phyloP scores from a whole-genome alignment of 352 stramenopile species.

The Phytophthora rubi region DNA sequence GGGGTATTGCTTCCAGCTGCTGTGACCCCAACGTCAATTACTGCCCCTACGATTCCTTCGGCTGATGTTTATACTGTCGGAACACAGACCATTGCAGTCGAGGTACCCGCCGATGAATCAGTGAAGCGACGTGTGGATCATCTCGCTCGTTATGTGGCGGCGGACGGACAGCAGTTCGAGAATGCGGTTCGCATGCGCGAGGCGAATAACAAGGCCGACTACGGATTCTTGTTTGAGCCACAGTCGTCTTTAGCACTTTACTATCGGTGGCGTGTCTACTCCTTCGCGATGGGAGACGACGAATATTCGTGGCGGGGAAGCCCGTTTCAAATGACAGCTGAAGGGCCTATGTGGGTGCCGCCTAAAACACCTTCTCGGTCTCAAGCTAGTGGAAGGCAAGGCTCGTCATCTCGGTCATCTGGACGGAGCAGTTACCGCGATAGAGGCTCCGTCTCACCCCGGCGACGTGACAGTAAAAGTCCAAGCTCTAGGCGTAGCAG shows the following conservation, averaged over 20 bases:
- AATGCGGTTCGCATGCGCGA: slow-evolving; percentile 61
- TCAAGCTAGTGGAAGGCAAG: slow-evolving; percentile 6
- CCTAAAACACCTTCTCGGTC: slow-evolving; percentile 36
- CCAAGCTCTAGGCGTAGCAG: slow-evolving; percentile 43
- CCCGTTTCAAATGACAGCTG: slow-evolving; percentile 68
- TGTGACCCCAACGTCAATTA: slow-evolving; percentile 10
- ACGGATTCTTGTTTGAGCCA: slow-evolving; percentile 63
- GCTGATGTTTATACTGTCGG: slow-evolving; percentile 1
- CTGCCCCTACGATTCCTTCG: slow-evolving; percentile 2
- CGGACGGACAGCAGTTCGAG: slow-evolving; percentile 73
- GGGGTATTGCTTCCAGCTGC: slow-evolving; percentile 19
- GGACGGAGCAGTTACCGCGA: slow-evolving; percentile 13
- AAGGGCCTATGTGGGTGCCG: slow-evolving; percentile 69
- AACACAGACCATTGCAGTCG: slow-evolving; percentile 43
- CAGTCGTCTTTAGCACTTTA: slow-evolving; percentile 51
- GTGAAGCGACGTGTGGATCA: slow-evolving; percentile 49
- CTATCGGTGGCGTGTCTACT: slow-evolving; percentile 79
- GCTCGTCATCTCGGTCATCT: slow-evolving; percentile 35
- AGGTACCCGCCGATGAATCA: slow-evolving; percentile 41
- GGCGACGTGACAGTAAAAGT: slow-evolving; percentile 19
- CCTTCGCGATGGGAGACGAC: slow-evolving; percentile 74
- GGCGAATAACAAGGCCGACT: slow-evolving; percentile 46
- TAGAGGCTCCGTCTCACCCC: slow-evolving; percentile 17
- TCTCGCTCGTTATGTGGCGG: slow-evolving; percentile 67
- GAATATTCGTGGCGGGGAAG: slow-evolving; percentile 50